A percentile compares a stretch with the other conserved stretches of the same genome.
Conservation (phyloP, 2,329 filamentous ascomycete genomes). For the Clonostachys byssicola region DNA sequence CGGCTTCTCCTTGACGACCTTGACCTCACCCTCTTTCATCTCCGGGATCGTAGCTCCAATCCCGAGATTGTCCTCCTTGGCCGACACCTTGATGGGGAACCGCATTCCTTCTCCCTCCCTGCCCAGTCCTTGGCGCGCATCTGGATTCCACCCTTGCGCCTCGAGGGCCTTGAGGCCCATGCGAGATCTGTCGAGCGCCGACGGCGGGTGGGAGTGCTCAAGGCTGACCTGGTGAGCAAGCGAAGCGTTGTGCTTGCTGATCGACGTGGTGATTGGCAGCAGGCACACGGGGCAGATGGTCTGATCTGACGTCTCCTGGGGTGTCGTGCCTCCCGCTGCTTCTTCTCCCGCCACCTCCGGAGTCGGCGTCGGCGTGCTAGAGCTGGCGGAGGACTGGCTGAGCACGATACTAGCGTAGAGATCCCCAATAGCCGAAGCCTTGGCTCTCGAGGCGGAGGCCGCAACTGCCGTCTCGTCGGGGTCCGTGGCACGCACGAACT, state of each 20-base stretch:
- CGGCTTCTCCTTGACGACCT: constrained; percentile 38
- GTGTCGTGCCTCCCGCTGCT: constrained; percentile 1
- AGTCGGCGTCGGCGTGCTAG: neutral
- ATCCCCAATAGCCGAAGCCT: constrained; percentile 39
- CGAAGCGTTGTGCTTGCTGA: constrained; percentile 49
- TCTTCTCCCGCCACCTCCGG: neutral
- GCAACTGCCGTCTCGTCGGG: constrained; percentile 19
- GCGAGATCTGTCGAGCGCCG: constrained; percentile 63
- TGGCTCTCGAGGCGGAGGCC: constrained; percentile 14
- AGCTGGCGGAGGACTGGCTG: constrained; percentile 13
- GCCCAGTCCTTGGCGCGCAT: constrained; percentile 69
- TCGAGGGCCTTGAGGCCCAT: constrained; percentile 66
- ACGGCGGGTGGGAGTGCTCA: constrained; percentile 67
- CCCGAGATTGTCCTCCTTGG: constrained; percentile 73
- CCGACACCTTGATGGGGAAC: constrained; percentile 67
- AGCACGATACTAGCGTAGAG: constrained; percentile 66
- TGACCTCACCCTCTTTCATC: constrained; percentile 33
- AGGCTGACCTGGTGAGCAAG: constrained; percentile 70
- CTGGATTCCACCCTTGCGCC: constrained; percentile 71
- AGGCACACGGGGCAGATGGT: constrained; percentile 27
- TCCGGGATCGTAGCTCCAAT: constrained; percentile 53
- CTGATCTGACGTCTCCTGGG: constrained; percentile 2
- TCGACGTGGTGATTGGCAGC: constrained; percentile 21
- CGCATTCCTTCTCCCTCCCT: constrained; percentile 66
- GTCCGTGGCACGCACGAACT: constrained; percentile 52